Conservation (phyloP, 2,329 filamentous ascomycete genomes). For the Penicillium freii region DNA sequence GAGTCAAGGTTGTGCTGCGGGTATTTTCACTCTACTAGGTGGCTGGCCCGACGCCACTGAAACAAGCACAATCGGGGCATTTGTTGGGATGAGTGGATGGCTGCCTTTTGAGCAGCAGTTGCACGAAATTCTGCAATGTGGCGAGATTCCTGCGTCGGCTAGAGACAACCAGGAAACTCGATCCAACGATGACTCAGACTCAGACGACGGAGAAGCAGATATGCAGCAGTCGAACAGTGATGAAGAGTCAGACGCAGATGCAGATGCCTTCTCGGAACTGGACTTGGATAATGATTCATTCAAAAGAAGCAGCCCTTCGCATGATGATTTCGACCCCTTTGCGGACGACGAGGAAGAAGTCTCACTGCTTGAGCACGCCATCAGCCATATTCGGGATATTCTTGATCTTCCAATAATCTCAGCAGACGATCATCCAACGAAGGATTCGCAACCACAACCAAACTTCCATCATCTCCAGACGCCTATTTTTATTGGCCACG, state of each 20-base stretch:
- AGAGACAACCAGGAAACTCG: neutral
- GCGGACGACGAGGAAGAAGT: slow-evolving; percentile 13
- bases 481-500: slow-evolving; percentile 21
- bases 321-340: slow-evolving; percentile 26
- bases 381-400: slow-evolving; percentile 36
- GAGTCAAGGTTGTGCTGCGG: slow-evolving; percentile 55
- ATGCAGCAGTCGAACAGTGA: neutral
- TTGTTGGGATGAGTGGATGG: slow-evolving; percentile 51
- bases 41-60: slow-evolving; percentile 26
- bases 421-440: neutral
- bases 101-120: slow-evolving; percentile 40
- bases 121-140: slow-evolving; percentile 28
- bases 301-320: neutral
- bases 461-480: slow-evolving; percentile 6
- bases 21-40: slow-evolving; percentile 44
- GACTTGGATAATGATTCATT: neutral
- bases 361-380: slow-evolving; percentile 23
- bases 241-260: neutral
- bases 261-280: neutral
- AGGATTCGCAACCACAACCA: neutral
- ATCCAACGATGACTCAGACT: neutral
- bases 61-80: slow-evolving; percentile 38
- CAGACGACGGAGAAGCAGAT: neutral
- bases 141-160: neutral
- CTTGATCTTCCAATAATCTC: slow-evolving; percentile 22